These are phyloP conservation scores for Claviceps sorghi DNA, from an alignment of 2,329 filamentous ascomycete species.

Conservation along the genomic window DNA sequence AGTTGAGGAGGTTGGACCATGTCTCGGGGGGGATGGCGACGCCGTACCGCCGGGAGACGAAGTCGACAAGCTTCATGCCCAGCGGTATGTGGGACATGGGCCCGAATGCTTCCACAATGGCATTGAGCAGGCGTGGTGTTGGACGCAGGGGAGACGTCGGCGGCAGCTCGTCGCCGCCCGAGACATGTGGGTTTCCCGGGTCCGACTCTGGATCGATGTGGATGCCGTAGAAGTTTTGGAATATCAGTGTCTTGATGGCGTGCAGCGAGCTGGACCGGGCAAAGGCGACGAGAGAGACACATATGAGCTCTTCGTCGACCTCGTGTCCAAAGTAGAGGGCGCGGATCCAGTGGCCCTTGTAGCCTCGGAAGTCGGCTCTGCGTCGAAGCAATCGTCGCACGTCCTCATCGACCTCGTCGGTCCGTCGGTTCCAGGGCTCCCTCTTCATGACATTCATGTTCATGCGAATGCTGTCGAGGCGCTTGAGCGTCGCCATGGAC, in stretches of 20 bases:
- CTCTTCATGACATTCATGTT: slow-evolving; percentile 14
- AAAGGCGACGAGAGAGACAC: slow-evolving; percentile 27
- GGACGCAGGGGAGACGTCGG: slow-evolving; percentile 42
- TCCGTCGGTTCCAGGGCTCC: slow-evolving; percentile 18
- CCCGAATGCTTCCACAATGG: slow-evolving; percentile 56
- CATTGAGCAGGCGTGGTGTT: slow-evolving; percentile 41
- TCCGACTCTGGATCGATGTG: slow-evolving; percentile 9
- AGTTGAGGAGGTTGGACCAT: slow-evolving; percentile 55
- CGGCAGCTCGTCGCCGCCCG: slow-evolving; percentile 25
- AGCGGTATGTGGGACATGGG: slow-evolving; percentile 46
- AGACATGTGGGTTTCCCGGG: slow-evolving; percentile 11
- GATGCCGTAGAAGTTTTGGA: slow-evolving; percentile 18
- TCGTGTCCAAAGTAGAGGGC: slow-evolving; percentile 13
- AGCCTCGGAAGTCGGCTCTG: slow-evolving; percentile 14
- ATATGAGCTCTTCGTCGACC: slow-evolving; percentile 25
- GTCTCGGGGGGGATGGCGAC: slow-evolving; percentile 40
- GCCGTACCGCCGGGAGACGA: slow-evolving; percentile 43
- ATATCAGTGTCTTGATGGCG: slow-evolving; percentile 20
- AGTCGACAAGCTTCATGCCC: slow-evolving; percentile 46
- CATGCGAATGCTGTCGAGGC: slow-evolving; percentile 17
- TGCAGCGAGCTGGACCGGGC: slow-evolving; percentile 22
- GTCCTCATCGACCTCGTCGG: slow-evolving; percentile 12
- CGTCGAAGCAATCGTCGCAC: slow-evolving; percentile 14
- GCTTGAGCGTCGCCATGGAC: slow-evolving; percentile 9
- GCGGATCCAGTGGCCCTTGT: slow-evolving; percentile 15